Percentiles rank a stretch among this genome's conserved stretches.
Evolutionary conservation across 2,329 filamentous ascomycete species (phyloP).

Genomic region (Cladosporium austrohemisphaericum): DNA sequence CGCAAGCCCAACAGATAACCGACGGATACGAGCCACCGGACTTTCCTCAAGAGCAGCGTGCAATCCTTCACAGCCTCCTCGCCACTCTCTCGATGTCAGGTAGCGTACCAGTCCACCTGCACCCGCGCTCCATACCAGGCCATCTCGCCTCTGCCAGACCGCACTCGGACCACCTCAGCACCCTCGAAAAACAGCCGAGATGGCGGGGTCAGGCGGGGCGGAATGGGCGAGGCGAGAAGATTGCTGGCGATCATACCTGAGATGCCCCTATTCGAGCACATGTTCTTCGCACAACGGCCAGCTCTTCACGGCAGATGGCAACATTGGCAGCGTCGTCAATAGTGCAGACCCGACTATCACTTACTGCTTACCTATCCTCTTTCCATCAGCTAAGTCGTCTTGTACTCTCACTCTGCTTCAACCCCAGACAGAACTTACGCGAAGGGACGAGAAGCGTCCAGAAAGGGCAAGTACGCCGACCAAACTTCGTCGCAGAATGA

Average conservation of each 20-base stretch:
- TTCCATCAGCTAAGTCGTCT: too few species aligned
- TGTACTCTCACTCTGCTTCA: neutral
- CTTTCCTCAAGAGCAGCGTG: too few species aligned
- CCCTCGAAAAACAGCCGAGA: neutral
- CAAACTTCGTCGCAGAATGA: constrained; percentile 5
- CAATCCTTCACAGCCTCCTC: constrained; percentile 5
- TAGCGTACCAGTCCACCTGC: neutral
- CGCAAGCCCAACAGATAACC: constrained; percentile 5
- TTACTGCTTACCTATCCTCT: neutral
- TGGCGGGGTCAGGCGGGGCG: constrained; percentile 12
- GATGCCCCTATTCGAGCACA: constrained; percentile 1
- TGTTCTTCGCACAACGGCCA: neutral
- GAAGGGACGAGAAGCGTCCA: constrained; percentile 9
- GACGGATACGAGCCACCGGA: neutral
- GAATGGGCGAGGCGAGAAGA: neutral
- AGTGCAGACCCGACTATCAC: neutral
- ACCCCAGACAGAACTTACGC: neutral
- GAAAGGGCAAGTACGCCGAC: neutral
- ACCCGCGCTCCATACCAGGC: neutral
- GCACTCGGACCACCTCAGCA: constrained; percentile 6
- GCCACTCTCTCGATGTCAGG: neutral
- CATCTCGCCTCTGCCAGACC: constrained; percentile 3
- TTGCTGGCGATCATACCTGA: constrained; percentile 2
- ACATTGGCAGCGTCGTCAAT: neutral
- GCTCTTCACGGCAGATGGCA: constrained; percentile 2